Base-by-base conservation (phyloP, 306 rosid genomes). In the Amphicarpaea edgeworthii region DNA sequence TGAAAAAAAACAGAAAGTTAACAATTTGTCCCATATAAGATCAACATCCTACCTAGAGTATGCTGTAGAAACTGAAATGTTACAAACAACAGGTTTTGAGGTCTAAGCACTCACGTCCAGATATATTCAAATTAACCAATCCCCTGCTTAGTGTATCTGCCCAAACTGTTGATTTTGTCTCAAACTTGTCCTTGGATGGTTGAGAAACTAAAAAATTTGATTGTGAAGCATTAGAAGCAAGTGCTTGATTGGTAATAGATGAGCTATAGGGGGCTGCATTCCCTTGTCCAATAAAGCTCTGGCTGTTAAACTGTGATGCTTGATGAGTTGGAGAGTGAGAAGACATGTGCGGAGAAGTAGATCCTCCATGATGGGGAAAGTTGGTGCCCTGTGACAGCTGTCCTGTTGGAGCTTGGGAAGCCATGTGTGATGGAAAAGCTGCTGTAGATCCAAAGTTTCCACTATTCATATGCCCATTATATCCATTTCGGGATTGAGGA, bases 111-210 rank as follows among this genome's bases (percentile, higher is more conserved):
- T 90, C 84, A 94, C 98, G 76, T 84, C 98, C 98, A 23, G 98
- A 94, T 82, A 94, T 94, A 84, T 96, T 96, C 81, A 96, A 87
- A 83, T 96, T 87, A 73, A 96, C 98, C 21, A 96, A 89, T 26
- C 99, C 99, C 82, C 98, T 84, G 87, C 90, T 96, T 37, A 96
- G 84, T 38, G 99, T 96, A 85, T 96, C 99, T 0, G 97, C 68
- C 99, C 99, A 96, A 77, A 96, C 99, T 60, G 98, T 86, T 82
- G 99, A 96, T 79, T 92, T 96, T 80, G 99, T 82, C 79, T 87
- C 93, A 65, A 96, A 96, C 85, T 96, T 90, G 76, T 89, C 95
- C 82, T 86, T 89, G n/a, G 96, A 51, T 59, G 95, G 89, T 70
- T 86, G 92, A 77, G 91, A 58, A 73, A 77, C 89, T 28, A 73